A percentile compares a stretch with the other conserved stretches of the same genome.
phyloP scores from a whole-genome alignment of 2,329 filamentous ascomycete species.

The Phoma sp. region DNA sequence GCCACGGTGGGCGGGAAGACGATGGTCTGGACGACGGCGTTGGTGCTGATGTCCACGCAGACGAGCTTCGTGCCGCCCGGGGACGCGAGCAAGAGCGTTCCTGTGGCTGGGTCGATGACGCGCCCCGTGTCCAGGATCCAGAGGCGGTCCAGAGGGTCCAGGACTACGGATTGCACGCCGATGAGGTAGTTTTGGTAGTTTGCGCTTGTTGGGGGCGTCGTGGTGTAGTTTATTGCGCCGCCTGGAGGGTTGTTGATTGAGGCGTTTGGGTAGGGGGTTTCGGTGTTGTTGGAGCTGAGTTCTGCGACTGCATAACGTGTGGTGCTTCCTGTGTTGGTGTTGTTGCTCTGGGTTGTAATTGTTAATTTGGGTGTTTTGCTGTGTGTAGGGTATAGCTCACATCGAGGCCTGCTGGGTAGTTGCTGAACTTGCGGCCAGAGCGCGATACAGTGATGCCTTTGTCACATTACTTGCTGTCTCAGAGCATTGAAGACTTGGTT shows the following conservation, averaged over 20 bases:
- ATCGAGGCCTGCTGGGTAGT: conserved; percentile 59
- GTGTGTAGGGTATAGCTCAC: conserved; percentile 4
- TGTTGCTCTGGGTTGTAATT: conserved; percentile 32
- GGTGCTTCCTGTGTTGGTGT: conserved; percentile 51
- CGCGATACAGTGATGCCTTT: conserved; percentile 59
- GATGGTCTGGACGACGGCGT: conserved; percentile 58
- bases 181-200: conserved; percentile 59
- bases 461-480: neutral
- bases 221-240: conserved; percentile 59
- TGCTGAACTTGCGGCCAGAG: conserved; percentile 58
- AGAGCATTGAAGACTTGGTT: neutral
- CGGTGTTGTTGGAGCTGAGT: conserved; percentile 51
- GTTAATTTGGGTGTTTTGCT: neutral
- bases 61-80: conserved; percentile 60
- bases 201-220: conserved; percentile 52
- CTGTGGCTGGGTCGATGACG: conserved; percentile 47
- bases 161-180: conserved; percentile 59
- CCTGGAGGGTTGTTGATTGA: conserved; percentile 57
- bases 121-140: conserved; percentile 63
- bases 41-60: conserved; percentile 54
- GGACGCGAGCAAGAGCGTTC: conserved; percentile 52
- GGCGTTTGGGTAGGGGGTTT: conserved; percentile 51
- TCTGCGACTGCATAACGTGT: conserved; percentile 58
- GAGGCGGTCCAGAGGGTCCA: conserved; percentile 57
- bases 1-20: conserved; percentile 56